These are phyloP conservation scores for Dendrocalamus sinicus DNA, from an alignment of 176 grass and related monocot genomes.

Conservation along the genomic window DNA sequence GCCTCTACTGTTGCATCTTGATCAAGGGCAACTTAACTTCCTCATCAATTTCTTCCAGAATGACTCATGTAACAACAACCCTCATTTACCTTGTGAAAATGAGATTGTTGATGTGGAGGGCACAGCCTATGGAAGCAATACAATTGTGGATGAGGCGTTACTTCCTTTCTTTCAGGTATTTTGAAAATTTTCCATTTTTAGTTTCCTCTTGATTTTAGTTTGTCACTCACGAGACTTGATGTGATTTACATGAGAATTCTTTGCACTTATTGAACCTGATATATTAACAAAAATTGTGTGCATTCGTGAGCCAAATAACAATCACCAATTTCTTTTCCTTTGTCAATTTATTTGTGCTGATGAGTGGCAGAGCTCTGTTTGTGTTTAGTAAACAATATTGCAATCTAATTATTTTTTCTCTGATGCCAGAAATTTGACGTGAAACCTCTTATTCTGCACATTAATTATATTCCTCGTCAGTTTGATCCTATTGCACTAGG, in stretches of 20 bases:
- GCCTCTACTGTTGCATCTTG: constrained; percentile 91
- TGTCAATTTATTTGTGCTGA: constrained; percentile 7
- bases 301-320: constrained; percentile 3
- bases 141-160: constrained; percentile 79
- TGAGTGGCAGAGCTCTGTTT: background rate
- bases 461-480: constrained; percentile 93
- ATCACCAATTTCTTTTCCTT: background rate
- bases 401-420: constrained; percentile 36
- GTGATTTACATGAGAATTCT: background rate
- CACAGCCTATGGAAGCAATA: constrained; percentile 52
- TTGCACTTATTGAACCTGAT: background rate
- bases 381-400: constrained; percentile 32
- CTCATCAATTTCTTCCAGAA: constrained; percentile 77
- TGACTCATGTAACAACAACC: constrained; percentile 50
- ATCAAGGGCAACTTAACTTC: constrained; percentile 95
- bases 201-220: constrained; percentile 17
- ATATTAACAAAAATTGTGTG: constrained; percentile 14
- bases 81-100: constrained; percentile 51
- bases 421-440: constrained; percentile 93
- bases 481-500: constrained; percentile 88
- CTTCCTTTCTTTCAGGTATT: constrained; percentile 99
- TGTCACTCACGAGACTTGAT: background rate
- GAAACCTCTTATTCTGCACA: constrained; percentile 71
- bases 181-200: constrained; percentile 34
- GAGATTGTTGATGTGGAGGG: constrained; percentile 47